Percentiles rank a stretch among this genome's conserved stretches.
These are phyloP conservation scores for Peribolospora baueri DNA, from an alignment of 768 basidiomycete genomes.

Conservation along the genomic window DNA sequence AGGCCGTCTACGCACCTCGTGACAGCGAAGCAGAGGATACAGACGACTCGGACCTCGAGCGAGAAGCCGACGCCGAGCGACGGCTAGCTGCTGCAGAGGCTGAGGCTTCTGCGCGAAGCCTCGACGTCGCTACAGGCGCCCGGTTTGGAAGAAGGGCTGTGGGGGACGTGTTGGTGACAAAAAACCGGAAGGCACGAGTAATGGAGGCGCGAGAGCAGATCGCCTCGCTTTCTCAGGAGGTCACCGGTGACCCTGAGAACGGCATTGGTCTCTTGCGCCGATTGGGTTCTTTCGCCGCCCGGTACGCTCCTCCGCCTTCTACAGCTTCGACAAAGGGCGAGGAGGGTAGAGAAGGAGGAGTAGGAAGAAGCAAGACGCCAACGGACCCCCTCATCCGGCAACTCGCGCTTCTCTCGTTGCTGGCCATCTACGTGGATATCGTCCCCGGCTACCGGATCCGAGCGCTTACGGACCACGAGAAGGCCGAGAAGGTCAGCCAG, in stretches of 20 bases:
- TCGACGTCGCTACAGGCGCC: constrained; percentile 52
- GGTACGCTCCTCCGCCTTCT: constrained; percentile 39
- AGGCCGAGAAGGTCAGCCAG: constrained; percentile 78
- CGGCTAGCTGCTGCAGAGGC: too few relatives aligned
- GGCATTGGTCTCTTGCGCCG: constrained; percentile 70
- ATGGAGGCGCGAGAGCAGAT: constrained; percentile 79
- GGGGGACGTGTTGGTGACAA: constrained; percentile 39
- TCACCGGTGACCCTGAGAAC: constrained; percentile 81
- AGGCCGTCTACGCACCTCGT: too few relatives aligned
- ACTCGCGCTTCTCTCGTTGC: constrained; percentile 64
- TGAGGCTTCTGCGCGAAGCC: too few relatives aligned
- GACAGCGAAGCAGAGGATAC: too few relatives aligned
- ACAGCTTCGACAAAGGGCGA: constrained; percentile 35
- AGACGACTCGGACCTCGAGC: too few relatives aligned
- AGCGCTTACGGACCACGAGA: constrained; percentile 65
- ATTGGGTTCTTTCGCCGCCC: constrained; percentile 63
- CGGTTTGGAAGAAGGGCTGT: constrained; percentile 70
- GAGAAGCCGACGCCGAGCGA: too few relatives aligned
- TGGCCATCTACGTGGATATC: constrained; percentile 87
- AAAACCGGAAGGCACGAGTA: constrained; percentile 40
- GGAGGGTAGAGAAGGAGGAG: constrained; percentile 7
- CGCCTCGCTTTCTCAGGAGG: constrained; percentile 75
- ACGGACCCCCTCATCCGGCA: constrained; percentile 69
- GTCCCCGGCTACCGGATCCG: constrained; percentile 93
- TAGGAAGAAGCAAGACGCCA: constrained; percentile 17